phyloP scores from a whole-genome alignment of 495 filamentous ascomycete genomes.

The Talaromyces adpressus region DNA sequence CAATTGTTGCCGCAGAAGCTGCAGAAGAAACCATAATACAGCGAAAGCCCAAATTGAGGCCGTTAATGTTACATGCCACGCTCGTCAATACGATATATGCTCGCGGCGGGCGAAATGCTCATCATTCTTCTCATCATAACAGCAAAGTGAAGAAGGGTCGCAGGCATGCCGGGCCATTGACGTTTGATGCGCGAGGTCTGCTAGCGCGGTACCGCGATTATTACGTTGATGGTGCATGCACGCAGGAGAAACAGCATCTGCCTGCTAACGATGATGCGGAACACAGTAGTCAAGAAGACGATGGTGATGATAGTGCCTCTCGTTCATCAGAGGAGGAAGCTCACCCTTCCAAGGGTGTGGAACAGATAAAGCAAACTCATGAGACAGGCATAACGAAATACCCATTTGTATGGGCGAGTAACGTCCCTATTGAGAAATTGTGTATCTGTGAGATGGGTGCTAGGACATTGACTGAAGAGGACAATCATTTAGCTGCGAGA shows the following conservation, averaged over 20 bases:
- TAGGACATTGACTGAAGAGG: constrained; percentile 41
- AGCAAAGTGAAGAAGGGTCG: background rate
- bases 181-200: constrained; percentile 33
- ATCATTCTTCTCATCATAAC: background rate
- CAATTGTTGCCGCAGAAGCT: background rate
- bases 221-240: constrained; percentile 23
- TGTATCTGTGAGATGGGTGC: constrained; percentile 77
- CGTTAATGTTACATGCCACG: constrained; percentile 77
- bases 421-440: constrained; percentile 53
- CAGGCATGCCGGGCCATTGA: constrained; percentile 5
- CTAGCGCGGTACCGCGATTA: constrained; percentile 25
- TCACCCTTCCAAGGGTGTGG: constrained; percentile 2
- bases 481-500: constrained; percentile 22
- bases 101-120: constrained; percentile 13
- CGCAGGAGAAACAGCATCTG: background rate
- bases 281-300: background rate
- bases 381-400: background rate
- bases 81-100: constrained; percentile 84
- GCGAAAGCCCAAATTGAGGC: constrained; percentile 31
- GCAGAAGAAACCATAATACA: background rate
- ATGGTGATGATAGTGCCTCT: background rate
- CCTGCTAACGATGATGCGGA: background rate
- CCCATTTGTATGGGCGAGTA: constrained; percentile 53
- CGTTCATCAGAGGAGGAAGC: constrained; percentile 2
- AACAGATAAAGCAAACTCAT: background rate